Conservation (phyloP, 495 filamentous ascomycete genomes). For the Astrocystis sublimbata region DNA sequence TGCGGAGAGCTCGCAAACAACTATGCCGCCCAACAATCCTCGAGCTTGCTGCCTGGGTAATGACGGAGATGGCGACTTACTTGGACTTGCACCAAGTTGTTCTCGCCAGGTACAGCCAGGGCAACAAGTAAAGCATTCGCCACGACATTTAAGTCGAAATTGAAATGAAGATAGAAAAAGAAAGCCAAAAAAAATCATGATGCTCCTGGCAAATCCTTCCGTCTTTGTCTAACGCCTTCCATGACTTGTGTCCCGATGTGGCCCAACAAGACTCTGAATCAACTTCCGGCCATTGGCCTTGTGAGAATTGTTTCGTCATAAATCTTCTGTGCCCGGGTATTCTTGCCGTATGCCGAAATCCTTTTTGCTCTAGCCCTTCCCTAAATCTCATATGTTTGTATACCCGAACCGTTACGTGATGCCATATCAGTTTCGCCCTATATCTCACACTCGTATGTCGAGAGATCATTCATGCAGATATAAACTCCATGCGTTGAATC, state of each 20-base stretch:
- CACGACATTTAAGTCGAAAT: conserved; percentile 12
- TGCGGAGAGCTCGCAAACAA: conserved; percentile 28
- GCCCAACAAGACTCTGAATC: conserved; percentile 8
- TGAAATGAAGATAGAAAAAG: conserved; percentile 11
- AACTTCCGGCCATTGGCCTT: conserved; percentile 19
- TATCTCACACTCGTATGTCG: conserved; percentile 18
- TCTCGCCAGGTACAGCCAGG: conserved; percentile 29
- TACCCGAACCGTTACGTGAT: conserved; percentile 28
- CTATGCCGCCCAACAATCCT: conserved; percentile 28
- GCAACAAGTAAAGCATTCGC: conserved; percentile 30
- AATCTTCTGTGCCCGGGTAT: conserved; percentile 36
- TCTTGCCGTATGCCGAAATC: conserved; percentile 27
- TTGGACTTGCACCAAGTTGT: conserved; percentile 26
- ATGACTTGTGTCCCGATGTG: conserved; percentile 24
- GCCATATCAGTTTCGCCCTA: conserved; percentile 16
- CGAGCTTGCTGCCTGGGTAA: conserved; percentile 19
- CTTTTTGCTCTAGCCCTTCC: conserved; percentile 29
- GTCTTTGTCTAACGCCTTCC: conserved; percentile 38
- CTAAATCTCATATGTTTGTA: conserved; percentile 35
- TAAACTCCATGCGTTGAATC: conserved; percentile 18
- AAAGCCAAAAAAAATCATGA: conserved; percentile 20
- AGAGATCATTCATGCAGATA: conserved; percentile 22
- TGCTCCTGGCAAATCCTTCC: conserved; percentile 28
- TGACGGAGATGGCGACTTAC: conserved; percentile 25
- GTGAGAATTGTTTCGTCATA: conserved; percentile 25